These are phyloP conservation scores for Tylopilus sp. DNA, from an alignment of 768 basidiomycete genomes.

Conservation along the genomic window DNA sequence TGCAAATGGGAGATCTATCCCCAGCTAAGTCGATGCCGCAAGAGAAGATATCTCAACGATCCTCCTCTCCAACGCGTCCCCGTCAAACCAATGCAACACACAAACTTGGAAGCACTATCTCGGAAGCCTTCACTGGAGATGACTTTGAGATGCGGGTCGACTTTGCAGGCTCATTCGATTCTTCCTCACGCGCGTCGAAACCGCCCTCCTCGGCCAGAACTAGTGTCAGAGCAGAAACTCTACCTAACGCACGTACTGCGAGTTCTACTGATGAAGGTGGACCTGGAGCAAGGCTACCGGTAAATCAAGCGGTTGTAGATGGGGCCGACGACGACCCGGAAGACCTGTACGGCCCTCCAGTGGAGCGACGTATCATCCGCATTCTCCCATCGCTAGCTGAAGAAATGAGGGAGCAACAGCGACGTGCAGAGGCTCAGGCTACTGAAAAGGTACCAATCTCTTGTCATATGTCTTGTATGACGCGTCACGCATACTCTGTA, in stretches of 20 bases:
- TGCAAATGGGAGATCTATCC: slow-evolving; percentile 1
- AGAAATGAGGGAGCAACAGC: slow-evolving; percentile 24
- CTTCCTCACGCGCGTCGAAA: background rate
- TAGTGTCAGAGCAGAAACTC: background rate
- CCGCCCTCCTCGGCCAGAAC: background rate
- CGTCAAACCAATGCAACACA: background rate
- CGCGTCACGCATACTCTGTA: background rate
- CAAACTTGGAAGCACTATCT: background rate
- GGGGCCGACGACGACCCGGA: slow-evolving; percentile 22
- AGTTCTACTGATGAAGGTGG: background rate
- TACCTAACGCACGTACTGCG: background rate
- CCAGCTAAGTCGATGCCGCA: background rate
- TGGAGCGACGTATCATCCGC: slow-evolving; percentile 24
- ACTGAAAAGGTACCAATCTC: slow-evolving; percentile 16
- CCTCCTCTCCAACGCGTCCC: background rate
- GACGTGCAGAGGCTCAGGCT: slow-evolving; percentile 6
- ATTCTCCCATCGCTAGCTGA: slow-evolving; percentile 25
- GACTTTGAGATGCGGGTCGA: slow-evolving; percentile 17
- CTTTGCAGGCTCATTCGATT: background rate
- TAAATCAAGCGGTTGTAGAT: background rate
- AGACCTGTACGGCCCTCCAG: slow-evolving; percentile 27
- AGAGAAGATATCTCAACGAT: background rate
- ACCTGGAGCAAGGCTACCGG: background rate
- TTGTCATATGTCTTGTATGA: background rate
- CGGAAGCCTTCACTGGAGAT: slow-evolving; percentile 1